Base-by-base conservation (phyloP, 805 yeast species). In the Candida broadrunensis region DNA sequence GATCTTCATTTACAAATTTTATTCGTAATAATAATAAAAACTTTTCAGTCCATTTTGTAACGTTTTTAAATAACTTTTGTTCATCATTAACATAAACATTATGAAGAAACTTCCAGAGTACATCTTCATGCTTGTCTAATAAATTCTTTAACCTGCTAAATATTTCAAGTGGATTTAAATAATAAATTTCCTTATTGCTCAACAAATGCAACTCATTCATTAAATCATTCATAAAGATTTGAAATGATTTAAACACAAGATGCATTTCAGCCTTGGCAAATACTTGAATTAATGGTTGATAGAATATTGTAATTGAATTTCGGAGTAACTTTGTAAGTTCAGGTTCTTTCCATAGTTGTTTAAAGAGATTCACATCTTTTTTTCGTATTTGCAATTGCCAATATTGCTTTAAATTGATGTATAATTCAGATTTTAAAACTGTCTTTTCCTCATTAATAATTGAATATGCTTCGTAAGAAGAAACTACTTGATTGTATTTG, bases 261-360 rank as follows among this genome's bases (percentile, higher is more conserved):
- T 69, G 74, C 33, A 70, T 54, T 35, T 69, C 61, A 42, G 70
- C 54, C 40, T 60, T 61, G 19, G 62, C 61, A 48, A 70, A 58
- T 4, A 70, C 50, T 23, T 51, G 49, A 52, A 70, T 65, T 18
- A 70, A 52, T 4, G 75, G 75, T 44, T 67, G 69, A 45, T 68
- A 70, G 39, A 70, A 68, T 7, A 69, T 53, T 0, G 67, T 65
- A 21, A 93, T 72, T 21, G 88, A 68, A 36, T 86, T 87, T 48
- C 85, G 85, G 42, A 90, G 67, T 32, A 91, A 71, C 27, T 73
- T 73, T n/a, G 89, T 81, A 35, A 95, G 66, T 48, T 85, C 87
- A 0, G 91, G 88, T 51, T 90, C 96, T 35, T 79, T 80, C 95
- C 96, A 88, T 33, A 90, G 57, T 54, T 83, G 82, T 51, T 81